Evolutionary conservation across 371 early-diverging fungal genomes (phyloP), one percentile per base, ranked within the genome.

Genomic region (Entomophthora muscae): DNA sequence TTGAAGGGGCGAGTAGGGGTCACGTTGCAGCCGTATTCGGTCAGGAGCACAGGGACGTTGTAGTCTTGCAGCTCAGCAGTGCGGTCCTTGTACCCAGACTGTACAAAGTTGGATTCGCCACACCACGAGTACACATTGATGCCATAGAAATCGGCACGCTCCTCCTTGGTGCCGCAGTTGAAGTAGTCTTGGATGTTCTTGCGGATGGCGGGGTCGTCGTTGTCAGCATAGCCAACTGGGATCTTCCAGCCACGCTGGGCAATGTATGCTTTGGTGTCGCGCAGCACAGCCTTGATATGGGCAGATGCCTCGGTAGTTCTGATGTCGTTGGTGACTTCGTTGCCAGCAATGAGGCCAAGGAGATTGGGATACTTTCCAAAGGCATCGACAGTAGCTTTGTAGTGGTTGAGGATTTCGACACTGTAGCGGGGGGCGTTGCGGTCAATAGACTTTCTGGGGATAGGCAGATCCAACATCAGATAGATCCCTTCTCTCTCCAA

Each of bases 141-240:
- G n/a, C n/a, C n/a, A n/a, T n/a, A n/a, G n/a, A n/a, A n/a, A n/a
- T n/a, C n/a, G n/a, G n/a, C n/a, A n/a, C n/a, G n/a, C n/a, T n/a
- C n/a, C n/a, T n/a, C n/a, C n/a, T n/a, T n/a, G n/a, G n/a, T n/a
- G n/a, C n/a, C n/a, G n/a, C n/a, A n/a, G n/a, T n/a, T n/a, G n/a
- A n/a, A n/a, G n/a, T n/a, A n/a, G n/a, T n/a, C n/a, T n/a, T n/a
- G n/a, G n/a, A n/a, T n/a, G n/a, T n/a, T n/a, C n/a, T n/a, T n/a
- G n/a, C n/a, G n/a, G n/a, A n/a, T n/a, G n/a, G n/a, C n/a, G n/a
- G n/a, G n/a, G n/a, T n/a, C n/a, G n/a, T n/a, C n/a, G 67, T 86
- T 88, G 64, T 82, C 84, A 42, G 86, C 86, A 64, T 90, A 90
- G 0, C 90, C 89, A 1, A 90, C 83, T 1, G 88, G 88, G 32